Evolutionary conservation across 148 eudicot genomes (phyloP).

Genomic region (Mesembryanthemum crystallinum): DNA sequence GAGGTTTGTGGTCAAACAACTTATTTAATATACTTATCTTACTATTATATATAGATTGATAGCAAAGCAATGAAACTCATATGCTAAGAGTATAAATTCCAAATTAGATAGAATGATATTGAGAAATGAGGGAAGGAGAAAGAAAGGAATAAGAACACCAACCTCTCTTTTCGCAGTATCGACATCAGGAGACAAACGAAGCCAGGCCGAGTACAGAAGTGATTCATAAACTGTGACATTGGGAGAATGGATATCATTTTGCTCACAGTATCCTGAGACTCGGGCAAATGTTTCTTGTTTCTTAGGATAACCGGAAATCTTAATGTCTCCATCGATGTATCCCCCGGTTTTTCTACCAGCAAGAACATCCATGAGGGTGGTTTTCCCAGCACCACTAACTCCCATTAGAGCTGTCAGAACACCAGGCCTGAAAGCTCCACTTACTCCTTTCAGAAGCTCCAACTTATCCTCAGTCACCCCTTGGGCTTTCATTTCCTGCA

Average conservation of each 20-base stretch:
- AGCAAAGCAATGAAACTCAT: no score
- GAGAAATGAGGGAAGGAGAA: no score
- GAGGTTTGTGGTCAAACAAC: no score
- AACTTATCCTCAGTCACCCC: conserved; percentile 55
- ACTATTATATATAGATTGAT: no score
- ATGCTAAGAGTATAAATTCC: no score
- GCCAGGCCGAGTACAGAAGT: conserved; percentile 72
- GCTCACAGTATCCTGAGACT: conserved; percentile 84
- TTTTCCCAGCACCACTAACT: conserved; percentile 90
- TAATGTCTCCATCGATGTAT: conserved; percentile 65
- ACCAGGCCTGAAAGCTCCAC: conserved; percentile 83
- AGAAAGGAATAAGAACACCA: neutral
- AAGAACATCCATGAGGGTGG: conserved; percentile 86
- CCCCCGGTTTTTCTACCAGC: conserved; percentile 85
- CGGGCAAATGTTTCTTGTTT: conserved; percentile 80
- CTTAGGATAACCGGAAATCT: conserved; percentile 72
- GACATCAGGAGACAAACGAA: conserved; percentile 62
- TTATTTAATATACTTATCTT: no score
- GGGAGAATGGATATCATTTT: conserved; percentile 84
- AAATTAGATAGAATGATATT: no score
- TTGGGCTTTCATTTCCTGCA: conserved; percentile 76
- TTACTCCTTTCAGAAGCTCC: conserved; percentile 68
- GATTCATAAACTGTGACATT: conserved; percentile 78
- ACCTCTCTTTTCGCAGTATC: conserved; percentile 59
- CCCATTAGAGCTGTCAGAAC: conserved; percentile 88